These are phyloP conservation scores for Sordaria brevicollis DNA, from an alignment of 495 filamentous ascomycete genomes.

Conservation along the genomic window DNA sequence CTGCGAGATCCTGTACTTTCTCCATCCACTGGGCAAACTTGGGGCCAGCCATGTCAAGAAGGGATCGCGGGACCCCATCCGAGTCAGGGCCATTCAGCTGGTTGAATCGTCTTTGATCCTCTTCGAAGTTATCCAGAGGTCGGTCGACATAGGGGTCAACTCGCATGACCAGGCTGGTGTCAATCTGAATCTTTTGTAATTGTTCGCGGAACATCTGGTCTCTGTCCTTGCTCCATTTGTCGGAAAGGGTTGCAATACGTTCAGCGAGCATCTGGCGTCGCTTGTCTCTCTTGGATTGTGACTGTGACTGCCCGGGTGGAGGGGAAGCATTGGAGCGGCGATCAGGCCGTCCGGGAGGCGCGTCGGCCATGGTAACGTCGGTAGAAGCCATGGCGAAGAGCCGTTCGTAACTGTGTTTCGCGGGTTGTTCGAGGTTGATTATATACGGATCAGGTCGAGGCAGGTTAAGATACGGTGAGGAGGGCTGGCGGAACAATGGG, in stretches of 20 bases:
- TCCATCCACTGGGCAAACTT: conserved; percentile 73
- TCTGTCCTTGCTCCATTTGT: conserved; percentile 67
- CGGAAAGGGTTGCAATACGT: conserved; percentile 59
- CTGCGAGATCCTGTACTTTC: conserved; percentile 73
- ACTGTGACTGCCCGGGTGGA: conserved; percentile 12
- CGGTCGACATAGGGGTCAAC: conserved; percentile 67
- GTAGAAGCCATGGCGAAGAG: conserved; percentile 21
- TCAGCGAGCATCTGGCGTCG: conserved; percentile 69
- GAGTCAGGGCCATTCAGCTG: conserved; percentile 44
- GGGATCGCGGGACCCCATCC: conserved; percentile 24
- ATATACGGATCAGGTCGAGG: not conserved
- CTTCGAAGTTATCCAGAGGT: conserved; percentile 61
- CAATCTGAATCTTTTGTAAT: conserved; percentile 76
- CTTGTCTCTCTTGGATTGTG: conserved; percentile 81
- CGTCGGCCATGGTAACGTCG: conserved; percentile 18
- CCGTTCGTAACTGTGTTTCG: not conserved
- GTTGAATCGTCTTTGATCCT: conserved; percentile 54
- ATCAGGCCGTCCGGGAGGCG: conserved; percentile 10
- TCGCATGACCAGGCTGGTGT: conserved; percentile 75
- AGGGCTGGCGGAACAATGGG: not conserved
- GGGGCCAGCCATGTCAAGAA: conserved; percentile 62
- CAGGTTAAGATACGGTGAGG: not conserved
- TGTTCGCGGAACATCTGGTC: conserved; percentile 82
- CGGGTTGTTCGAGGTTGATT: not conserved
- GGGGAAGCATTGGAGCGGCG: conserved; percentile 21